These are phyloP conservation scores for Fusarium luffae DNA, from an alignment of 2,329 filamentous ascomycete genomes.

Conservation along the genomic window DNA sequence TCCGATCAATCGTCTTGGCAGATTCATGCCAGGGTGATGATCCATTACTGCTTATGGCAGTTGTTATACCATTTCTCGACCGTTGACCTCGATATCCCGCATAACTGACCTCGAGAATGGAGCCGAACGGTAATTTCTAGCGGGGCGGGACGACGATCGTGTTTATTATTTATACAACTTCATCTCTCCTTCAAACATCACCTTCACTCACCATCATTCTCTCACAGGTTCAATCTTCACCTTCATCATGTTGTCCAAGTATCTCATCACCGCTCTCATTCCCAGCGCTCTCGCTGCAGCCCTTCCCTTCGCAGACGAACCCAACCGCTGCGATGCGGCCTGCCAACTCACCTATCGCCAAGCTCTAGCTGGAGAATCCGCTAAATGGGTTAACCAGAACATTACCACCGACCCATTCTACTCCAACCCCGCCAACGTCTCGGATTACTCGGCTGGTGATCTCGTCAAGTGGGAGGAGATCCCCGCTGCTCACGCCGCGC, in stretches of 20 bases:
- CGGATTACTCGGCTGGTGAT: background rate
- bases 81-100: background rate
- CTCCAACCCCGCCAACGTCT: slow-evolving; percentile 11
- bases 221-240: background rate
- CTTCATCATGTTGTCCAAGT: background rate
- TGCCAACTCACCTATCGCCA: slow-evolving; percentile 13
- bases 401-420: slow-evolving; percentile 5
- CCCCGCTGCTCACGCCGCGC: background rate
- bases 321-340: slow-evolving; percentile 8
- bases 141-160: background rate
- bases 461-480: slow-evolving; percentile 24
- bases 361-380: background rate
- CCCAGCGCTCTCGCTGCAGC: background rate
- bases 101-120: background rate
- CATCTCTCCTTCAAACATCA: too few species aligned
- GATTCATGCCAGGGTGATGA: background rate
- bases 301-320: background rate
- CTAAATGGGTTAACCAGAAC: slow-evolving; percentile 14
- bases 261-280: background rate
- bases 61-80: background rate
- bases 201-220: background rate
- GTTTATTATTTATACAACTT: background rate
- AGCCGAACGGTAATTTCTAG: background rate
- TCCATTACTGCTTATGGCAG: background rate
- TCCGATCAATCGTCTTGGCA: background rate